Evolutionary conservation across 2,329 filamentous ascomycete species (phyloP).

Genomic region (Sphaerostilbella broomeana): DNA sequence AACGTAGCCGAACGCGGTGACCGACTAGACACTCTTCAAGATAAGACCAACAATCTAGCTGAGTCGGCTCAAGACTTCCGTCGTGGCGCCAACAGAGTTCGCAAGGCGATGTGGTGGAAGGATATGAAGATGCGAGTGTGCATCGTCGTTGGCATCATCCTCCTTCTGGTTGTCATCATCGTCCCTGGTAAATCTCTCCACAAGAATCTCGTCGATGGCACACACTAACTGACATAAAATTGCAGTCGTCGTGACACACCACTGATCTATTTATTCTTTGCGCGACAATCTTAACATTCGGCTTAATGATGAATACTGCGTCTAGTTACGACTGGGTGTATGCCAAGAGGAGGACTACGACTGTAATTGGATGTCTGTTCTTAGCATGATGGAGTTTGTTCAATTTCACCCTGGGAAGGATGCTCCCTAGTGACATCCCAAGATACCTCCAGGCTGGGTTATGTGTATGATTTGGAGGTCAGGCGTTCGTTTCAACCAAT

Average conservation of each 20-base stretch:
- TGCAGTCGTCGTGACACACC: conserved; percentile 31
- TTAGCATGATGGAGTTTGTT: conserved; percentile 33
- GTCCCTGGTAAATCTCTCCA: conserved; percentile 65
- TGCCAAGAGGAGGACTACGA: conserved; percentile 4
- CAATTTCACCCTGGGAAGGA: conserved; percentile 22
- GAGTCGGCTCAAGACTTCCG: conserved; percentile 92
- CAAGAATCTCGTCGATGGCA: background rate
- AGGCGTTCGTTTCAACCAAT: conserved; percentile 43
- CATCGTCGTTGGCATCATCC: conserved; percentile 81
- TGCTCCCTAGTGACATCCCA: background rate
- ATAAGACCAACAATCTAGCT: conserved; percentile 92
- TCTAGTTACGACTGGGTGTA: conserved; percentile 2
- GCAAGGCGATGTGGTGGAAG: conserved; percentile 99
- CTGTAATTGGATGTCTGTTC: conserved; percentile 23
- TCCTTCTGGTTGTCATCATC: conserved; percentile 89
- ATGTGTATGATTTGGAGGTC: conserved; percentile 40
- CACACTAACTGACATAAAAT: background rate
- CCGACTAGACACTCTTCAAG: conserved; percentile 77
- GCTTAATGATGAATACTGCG: conserved; percentile 7
- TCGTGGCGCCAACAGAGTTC: conserved; percentile 89
- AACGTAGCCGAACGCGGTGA: conserved; percentile 92
- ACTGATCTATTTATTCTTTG: no score
- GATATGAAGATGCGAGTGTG: conserved; percentile 99
- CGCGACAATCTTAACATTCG: no score
- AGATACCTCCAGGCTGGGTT: conserved; percentile 10